phyloP scores from a whole-genome alignment of 192 early-diverging fungal genomes.

The Phycomyces nitens region DNA sequence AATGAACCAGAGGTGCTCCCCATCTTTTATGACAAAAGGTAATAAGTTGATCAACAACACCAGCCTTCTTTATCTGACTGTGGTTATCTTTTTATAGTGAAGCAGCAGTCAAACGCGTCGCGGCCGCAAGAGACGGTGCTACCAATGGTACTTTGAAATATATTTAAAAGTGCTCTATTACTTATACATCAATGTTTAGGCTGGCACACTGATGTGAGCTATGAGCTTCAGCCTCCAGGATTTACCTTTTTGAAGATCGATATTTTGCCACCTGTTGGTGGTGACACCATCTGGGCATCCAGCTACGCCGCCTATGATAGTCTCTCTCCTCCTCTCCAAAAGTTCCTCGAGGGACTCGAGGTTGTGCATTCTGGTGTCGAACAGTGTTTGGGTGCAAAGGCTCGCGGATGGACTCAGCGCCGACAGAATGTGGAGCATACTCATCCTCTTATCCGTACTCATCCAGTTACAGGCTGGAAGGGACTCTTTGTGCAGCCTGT shows the following conservation, averaged over 20 bases:
- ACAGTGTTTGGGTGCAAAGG: slow-evolving; percentile 12
- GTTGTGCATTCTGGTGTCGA: slow-evolving; percentile 31
- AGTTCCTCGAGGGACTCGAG: slow-evolving; percentile 31
- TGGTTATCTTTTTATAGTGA: too few species aligned
- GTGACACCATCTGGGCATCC: slow-evolving; percentile 31
- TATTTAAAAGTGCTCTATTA: too few species aligned
- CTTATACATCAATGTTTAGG: slow-evolving; percentile 3
- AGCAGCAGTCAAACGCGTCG: neutral
- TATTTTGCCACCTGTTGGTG: slow-evolving; percentile 26
- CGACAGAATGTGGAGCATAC: slow-evolving; percentile 32
- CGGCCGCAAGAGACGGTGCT: too few species aligned
- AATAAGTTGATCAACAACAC: neutral
- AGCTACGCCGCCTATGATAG: slow-evolving; percentile 31
- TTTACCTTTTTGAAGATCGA: slow-evolving; percentile 33
- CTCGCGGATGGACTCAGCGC: slow-evolving; percentile 1
- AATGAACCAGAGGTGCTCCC: slow-evolving; percentile 22
- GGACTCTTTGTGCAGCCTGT: slow-evolving; percentile 59
- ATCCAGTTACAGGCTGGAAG: slow-evolving; percentile 70
- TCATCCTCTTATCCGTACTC: slow-evolving; percentile 56
- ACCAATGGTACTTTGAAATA: slow-evolving; percentile 4
- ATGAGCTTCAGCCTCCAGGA: slow-evolving; percentile 29
- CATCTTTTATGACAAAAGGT: slow-evolving; percentile 23
- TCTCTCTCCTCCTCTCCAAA: slow-evolving; percentile 20
- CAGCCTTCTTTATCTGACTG: too few species aligned
- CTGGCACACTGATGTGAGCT: slow-evolving; percentile 36